These are phyloP conservation scores for Parsonsia alboflavescens DNA, from an alignment of 257 asterid species.

Conservation along the genomic window DNA sequence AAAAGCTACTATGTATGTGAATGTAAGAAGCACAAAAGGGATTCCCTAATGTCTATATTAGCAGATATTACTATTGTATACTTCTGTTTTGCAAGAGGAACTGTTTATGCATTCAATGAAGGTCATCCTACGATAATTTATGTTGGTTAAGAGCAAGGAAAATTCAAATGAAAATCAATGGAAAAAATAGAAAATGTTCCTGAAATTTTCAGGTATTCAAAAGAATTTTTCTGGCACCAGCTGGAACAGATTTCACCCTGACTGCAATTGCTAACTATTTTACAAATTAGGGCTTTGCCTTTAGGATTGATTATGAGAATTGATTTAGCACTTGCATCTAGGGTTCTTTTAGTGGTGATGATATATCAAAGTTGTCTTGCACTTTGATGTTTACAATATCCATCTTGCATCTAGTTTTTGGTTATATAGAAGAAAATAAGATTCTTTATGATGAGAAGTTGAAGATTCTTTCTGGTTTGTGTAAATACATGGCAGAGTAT, in stretches of 20 bases:
- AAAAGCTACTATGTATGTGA: no score
- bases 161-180: neutral
- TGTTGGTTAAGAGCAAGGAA: neutral
- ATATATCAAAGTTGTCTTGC: neutral
- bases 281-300: neutral
- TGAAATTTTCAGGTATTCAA: neutral
- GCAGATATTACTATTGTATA: neutral
- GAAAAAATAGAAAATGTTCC: neutral
- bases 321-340: neutral
- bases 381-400: neutral
- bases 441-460: neutral
- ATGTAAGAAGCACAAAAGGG: neutral
- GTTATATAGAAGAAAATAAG: neutral
- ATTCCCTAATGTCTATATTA: neutral
- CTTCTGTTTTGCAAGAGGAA: neutral
- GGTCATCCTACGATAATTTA: neutral
- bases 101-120: neutral
- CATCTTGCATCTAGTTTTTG: neutral
- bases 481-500: conserved; percentile 60
- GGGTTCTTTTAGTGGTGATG: no score
- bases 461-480: conserved; percentile 27
- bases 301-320: neutral
- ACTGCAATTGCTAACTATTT: neutral
- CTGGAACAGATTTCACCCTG: neutral
- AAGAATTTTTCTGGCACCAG: neutral